Base-by-base conservation (phyloP, 2,329 filamentous ascomycete genomes). In the Aspergillus candidus region DNA sequence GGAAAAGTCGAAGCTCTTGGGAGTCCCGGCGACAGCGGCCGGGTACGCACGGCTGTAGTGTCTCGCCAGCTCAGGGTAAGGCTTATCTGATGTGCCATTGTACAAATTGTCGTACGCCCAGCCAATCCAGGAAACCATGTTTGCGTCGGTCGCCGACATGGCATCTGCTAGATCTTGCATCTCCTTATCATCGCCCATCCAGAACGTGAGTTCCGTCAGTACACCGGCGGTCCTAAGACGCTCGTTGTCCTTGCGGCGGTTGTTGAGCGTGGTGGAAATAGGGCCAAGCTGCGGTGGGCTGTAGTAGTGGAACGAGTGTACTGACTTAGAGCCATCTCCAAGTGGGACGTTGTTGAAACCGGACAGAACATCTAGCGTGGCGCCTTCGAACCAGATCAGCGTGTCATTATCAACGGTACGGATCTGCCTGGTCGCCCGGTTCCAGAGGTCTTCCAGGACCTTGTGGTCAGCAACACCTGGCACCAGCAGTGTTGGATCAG, bases 291-390 rank as follows among this genome's bases (percentile, higher is more conserved):
- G 48, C 11, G 48, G 48, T 12, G 45, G 48, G 36, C 34, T 40
- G 35, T 50, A 50, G 32, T 50, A 50, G 17, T 50, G 48, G 36
- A 50, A 50, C 40, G 48, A 50, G 7, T 50, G 48, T 14, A 50
- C 45, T n/a, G 48, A 43, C 34, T 50, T 48, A 6, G 48, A 48
- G 18, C 48, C 48, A 18, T 50, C 48, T 10, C 48, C 45, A 11
- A 50, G 48, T 12, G 48, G 48, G 31, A 50, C 48, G 14, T 50
- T 43, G 11, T 50, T 43, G 39, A 48, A 50, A 4, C 48, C 48
- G 1, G 48, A 50, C 27, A 45, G 18, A 8, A 50, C 31, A 15
- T 50, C 46, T 31, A 46, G 32, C 7, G 46, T 49, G 14, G 43
- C 46, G 3, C 46, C 46, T 43, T 49, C 46, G 36, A 49, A 49